These are phyloP conservation scores for Diaporthe destruens DNA, from an alignment of 2,329 filamentous ascomycete genomes.

Conservation along the genomic window DNA sequence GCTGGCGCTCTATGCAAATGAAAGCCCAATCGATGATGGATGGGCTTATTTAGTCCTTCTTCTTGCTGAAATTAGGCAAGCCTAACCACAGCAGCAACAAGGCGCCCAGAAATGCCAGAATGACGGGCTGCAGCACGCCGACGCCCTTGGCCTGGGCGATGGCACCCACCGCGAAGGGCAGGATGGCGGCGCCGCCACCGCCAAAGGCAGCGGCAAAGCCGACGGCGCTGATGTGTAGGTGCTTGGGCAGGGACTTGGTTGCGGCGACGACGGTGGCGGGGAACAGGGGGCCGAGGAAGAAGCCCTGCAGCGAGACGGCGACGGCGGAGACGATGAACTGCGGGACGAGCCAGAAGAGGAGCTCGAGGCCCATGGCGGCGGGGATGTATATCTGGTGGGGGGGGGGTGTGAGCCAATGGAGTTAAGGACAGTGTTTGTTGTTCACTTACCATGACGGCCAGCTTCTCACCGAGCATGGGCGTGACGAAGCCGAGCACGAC, in stretches of 20 bases:
- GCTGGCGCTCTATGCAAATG: too few species aligned
- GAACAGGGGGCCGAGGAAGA: constrained; percentile 85
- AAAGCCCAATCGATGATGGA: too few species aligned
- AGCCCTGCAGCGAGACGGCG: constrained; percentile 78
- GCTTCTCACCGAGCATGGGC: constrained; percentile 76
- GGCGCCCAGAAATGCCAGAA: constrained; percentile 62
- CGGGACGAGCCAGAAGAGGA: constrained; percentile 86
- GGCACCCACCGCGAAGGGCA: constrained; percentile 75
- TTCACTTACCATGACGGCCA: constrained; percentile 58
- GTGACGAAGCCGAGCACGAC: constrained; percentile 81
- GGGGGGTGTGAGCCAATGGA: neutral
- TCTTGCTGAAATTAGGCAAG: constrained; percentile 56
- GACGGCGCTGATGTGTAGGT: constrained; percentile 82
- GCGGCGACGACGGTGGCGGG: constrained; percentile 78
- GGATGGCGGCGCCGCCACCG: constrained; percentile 75
- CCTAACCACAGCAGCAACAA: constrained; percentile 61
- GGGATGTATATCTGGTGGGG: constrained; percentile 71
- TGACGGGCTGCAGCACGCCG: constrained; percentile 67
- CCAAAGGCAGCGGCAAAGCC: constrained; percentile 84
- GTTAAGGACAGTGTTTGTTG: constrained; percentile 24
- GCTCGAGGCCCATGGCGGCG: constrained; percentile 72
- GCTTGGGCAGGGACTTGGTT: constrained; percentile 76
- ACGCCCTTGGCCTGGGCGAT: constrained; percentile 71
- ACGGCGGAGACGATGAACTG: constrained; percentile 81
- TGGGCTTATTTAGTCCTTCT: constrained; percentile 50